Conservation (phyloP, 75 land plant species). For the Adiantum capillusveneris region DNA sequence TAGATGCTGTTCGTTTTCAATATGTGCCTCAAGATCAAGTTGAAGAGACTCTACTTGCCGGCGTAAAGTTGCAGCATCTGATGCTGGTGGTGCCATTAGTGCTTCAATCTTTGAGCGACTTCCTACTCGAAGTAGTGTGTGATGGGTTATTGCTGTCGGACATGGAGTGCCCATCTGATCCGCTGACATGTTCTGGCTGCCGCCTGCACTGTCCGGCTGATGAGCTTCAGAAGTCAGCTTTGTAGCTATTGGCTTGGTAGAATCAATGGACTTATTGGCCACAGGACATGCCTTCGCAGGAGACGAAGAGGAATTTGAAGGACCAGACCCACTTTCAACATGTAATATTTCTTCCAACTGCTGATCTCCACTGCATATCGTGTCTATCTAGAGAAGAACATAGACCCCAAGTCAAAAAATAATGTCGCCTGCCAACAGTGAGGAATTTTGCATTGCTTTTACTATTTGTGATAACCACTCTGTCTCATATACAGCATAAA, state of each 20-base stretch:
- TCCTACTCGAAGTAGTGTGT: slow-evolving; percentile 3
- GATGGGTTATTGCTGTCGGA: not conserved
- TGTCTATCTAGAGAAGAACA: too few species aligned
- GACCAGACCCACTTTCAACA: too few species aligned
- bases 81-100: slow-evolving; percentile 25
- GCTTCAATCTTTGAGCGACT: slow-evolving; percentile 6
- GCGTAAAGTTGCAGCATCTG: slow-evolving; percentile 21
- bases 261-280: slow-evolving; percentile 15
- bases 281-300: not conserved
- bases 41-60: slow-evolving; percentile 19
- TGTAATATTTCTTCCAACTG: too few species aligned
- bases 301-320: not conserved
- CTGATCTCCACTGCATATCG: too few species aligned
- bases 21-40: slow-evolving; percentile 21
- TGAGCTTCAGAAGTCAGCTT: slow-evolving; percentile 8
- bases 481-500: too few species aligned
- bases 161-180: not conserved
- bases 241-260: slow-evolving; percentile 16
- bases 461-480: too few species aligned
- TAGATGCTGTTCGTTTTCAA: slow-evolving; percentile 20
- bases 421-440: too few species aligned
- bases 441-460: too few species aligned
- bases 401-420: too few species aligned
- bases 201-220: not conserved
- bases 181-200: not conserved